Conservation (phyloP, 2,329 filamentous ascomycete species). For the Alternaria brassicicola region DNA sequence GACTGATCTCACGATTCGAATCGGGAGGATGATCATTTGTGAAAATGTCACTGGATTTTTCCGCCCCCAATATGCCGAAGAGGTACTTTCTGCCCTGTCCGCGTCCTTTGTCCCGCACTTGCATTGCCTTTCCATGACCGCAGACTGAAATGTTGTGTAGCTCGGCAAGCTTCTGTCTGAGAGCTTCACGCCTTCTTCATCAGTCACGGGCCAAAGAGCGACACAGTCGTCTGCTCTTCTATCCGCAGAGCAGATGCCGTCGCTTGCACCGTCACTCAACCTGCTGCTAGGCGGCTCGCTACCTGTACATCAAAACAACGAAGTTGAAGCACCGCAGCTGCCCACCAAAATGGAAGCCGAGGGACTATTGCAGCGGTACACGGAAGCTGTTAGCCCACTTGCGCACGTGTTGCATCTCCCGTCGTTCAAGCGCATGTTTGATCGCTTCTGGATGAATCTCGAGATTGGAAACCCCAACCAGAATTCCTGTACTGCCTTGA, state of each 20-base stretch:
- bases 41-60: conserved; percentile 49
- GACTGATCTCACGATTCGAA: conserved; percentile 47
- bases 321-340: conserved; percentile 40
- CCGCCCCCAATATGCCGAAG: conserved; percentile 49
- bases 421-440: conserved; percentile 46
- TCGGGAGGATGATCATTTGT: conserved; percentile 50
- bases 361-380: conserved; percentile 43
- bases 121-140: conserved; percentile 12
- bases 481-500: conserved; percentile 47
- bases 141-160: conserved; percentile 40
- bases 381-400: conserved; percentile 46
- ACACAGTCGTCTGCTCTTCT: conserved; percentile 44
- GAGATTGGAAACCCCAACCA: conserved; percentile 46
- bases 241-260: conserved; percentile 48
- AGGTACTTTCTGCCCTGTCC: conserved; percentile 39
- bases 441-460: conserved; percentile 47
- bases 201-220: conserved; percentile 44
- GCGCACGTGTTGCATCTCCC: conserved; percentile 48
- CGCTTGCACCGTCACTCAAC: conserved; percentile 44
- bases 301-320: conserved; percentile 34
- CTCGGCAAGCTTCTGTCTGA: conserved; percentile 48
- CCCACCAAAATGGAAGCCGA: conserved; percentile 47
- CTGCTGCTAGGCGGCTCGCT: conserved; percentile 43
- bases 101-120: conserved; percentile 11
- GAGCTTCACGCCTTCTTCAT: conserved; percentile 39